Evolutionary conservation across 176 grass and related monocot species (phyloP), one percentile per base, ranked within the genome.

Genomic region (Luzula sylvatica): DNA sequence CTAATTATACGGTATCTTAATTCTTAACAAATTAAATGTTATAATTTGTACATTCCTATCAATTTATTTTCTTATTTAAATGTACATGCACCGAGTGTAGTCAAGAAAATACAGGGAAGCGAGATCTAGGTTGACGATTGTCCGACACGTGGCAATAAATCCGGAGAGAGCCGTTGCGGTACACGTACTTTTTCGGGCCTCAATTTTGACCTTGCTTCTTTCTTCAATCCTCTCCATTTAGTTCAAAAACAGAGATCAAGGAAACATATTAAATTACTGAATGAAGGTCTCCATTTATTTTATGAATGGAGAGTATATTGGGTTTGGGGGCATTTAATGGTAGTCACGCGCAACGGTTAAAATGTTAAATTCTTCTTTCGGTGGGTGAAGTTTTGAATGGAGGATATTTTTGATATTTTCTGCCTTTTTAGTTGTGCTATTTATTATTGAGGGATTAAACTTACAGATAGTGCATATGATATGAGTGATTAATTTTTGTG

Each of bases 61-160:
- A 35, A 35, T 2, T 35, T 35, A 35, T 35, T 35, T 9, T 9
- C 5, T 35, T 28, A 13, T 30, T 19, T 3, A 27, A 8, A 7
- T 15, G 23, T 3, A 9, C 26, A 13, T 47, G 23, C 38, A 12
- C 58, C 58, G 11, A 11, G 23, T 43, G 13, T 39, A 45, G 20
- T 43, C 41, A 62, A 25, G 46, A 30, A 9, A 12, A 11, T 13
- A 17, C 0, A 28, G 45, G 3, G 3, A 29, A 28, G 13, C 14
- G 23, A 15, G 22, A 62, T 62, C 15, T 28, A 21, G 6, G 58
- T 62, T 62, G 58, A 62, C 58, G 8, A 20, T 11, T 62, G 58
- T 46, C 15, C 11, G 58, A 47, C 58, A 62, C 58, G 58, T 62
- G 58, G 58, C 58, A 26, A 23, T 15, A 1, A 2, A 12, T 55